These are phyloP conservation scores for Periglandula ipomoeae DNA, from an alignment of 2,329 filamentous ascomycete species.

Conservation along the genomic window DNA sequence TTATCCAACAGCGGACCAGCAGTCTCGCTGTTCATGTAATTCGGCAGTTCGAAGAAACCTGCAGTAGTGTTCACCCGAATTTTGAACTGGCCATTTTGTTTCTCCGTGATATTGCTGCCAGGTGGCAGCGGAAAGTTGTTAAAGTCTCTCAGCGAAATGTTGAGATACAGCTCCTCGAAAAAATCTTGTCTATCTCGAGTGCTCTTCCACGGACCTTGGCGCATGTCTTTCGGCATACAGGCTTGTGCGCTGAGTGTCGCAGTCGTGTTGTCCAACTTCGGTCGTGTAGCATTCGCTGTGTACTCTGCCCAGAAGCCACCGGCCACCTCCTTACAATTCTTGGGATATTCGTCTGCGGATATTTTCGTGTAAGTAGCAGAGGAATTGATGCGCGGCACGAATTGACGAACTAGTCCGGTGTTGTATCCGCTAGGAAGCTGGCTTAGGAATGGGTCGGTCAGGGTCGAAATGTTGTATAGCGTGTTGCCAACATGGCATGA, in stretches of 20 bases:
- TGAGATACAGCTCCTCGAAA: background rate
- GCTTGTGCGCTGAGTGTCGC: background rate
- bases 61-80: background rate
- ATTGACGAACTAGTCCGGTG: background rate
- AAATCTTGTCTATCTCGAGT: background rate
- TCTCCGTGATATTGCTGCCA: background rate
- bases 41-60: background rate
- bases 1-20: background rate
- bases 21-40: background rate
- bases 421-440: background rate
- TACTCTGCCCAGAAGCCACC: too few relatives aligned
- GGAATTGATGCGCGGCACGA: background rate
- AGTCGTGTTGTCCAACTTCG: too few relatives aligned
- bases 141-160: too few relatives aligned
- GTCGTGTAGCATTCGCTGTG: too few relatives aligned
- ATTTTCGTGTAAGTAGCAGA: background rate
- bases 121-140: background rate
- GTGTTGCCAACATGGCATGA: background rate
- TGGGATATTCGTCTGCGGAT: background rate
- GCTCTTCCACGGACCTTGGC: background rate
- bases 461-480: background rate
- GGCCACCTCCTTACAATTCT: background rate
- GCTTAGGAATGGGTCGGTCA: background rate
- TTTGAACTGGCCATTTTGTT: background rate
- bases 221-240: background rate